Evolutionary conservation across 495 filamentous ascomycete species (phyloP).

Genomic region (Cudoniella acicularis): DNA sequence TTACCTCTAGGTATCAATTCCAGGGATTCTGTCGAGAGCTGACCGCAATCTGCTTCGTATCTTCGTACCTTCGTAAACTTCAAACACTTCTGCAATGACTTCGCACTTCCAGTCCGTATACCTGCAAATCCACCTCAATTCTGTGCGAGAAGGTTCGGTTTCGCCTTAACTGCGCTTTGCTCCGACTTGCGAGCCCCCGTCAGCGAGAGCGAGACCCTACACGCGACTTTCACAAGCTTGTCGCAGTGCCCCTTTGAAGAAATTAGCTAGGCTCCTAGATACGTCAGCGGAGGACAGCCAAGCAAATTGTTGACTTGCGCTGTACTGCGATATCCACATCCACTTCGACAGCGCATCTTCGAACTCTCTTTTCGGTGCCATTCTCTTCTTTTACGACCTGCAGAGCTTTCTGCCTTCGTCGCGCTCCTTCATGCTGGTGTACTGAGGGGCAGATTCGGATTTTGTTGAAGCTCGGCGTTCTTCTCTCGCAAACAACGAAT

Average conservation of each 20-base stretch:
- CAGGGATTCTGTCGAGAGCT: too few species aligned
- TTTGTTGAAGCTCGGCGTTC: background rate
- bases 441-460: background rate
- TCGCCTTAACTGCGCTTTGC: too few species aligned
- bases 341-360: background rate
- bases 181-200: background rate
- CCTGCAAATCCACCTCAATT: too few species aligned
- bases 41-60: too few species aligned
- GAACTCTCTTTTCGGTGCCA: background rate
- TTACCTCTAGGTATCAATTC: too few species aligned
- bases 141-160: too few species aligned
- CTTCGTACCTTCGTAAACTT: too few species aligned
- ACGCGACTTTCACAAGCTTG: slow-evolving; percentile 21
- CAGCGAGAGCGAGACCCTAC: too few species aligned
- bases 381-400: background rate
- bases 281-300: slow-evolving; percentile 12
- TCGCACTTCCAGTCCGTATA: too few species aligned
- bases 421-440: background rate
- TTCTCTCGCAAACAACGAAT: slow-evolving; percentile 3
- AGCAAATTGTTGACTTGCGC: background rate
- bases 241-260: background rate
- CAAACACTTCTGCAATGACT: too few species aligned
- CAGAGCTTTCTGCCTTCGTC: background rate
- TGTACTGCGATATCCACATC: background rate
- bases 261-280: slow-evolving; percentile 10